Evolutionary conservation across 2,329 filamentous ascomycete genomes (phyloP), one percentile per base, ranked within the genome.

Genomic region (Tolypocladium sp.): DNA sequence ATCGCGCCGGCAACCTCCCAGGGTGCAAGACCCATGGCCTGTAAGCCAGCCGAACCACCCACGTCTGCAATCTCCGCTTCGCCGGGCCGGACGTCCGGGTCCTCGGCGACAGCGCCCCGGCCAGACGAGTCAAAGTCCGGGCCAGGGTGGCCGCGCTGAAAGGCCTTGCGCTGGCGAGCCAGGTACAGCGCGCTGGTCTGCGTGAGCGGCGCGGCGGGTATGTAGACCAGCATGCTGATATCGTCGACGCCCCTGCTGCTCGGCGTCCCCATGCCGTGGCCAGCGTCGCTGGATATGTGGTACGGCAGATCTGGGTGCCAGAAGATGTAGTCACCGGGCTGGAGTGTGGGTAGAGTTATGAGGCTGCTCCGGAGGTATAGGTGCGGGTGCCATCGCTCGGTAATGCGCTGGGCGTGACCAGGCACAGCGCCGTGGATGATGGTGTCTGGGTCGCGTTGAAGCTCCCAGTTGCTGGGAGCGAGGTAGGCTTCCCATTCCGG

Each of bases 291-390:
- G 59, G 76, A 77, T 66, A 84, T 81, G 64, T 81, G 80, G 68
- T 83, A 84, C 9, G 81, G 77, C 61, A 82, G 76, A 63, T 84
- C 81, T 27, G 80, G 80, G 65, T 84, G 81, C 81, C 81, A 84
- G 63, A 84, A 71, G 61, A 84, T 80, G 66, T 84, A 84, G 72
- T 83, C 81, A 64, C 81, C 81, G 0, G 79, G 76, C 61, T 79
- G 78, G 51, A 84, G 69, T 12, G 78, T 80, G 4, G 81, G 81
- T 54, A 82, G 75, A n/a, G 80, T 80, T 59, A 83, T 76, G 62
- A 84, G 77, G 62, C 78, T 83, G 58, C 75, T 73, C 60, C 79
- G 75, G 53, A 84, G 75, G 66, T 79, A 74, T 15, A 83, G 73
- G 59, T 84, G 82, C 25, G 82, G 81, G 64, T 84, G 81, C 81